phyloP scores from a whole-genome alignment of 192 early-diverging fungal genomes.

The Coemansia sp. region DNA sequence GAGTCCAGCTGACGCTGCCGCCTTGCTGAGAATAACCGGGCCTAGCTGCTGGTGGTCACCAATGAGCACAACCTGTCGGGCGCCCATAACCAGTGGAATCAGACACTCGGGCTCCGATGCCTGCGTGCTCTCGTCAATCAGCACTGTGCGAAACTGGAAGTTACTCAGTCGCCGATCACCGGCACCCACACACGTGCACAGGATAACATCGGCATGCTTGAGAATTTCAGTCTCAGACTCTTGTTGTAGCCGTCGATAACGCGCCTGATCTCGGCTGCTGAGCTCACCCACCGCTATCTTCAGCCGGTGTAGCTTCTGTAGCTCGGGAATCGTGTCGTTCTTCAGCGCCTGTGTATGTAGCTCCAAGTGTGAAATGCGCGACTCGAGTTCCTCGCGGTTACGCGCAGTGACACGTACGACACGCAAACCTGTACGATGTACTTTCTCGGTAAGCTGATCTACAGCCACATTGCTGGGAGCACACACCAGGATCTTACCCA shows the following conservation, averaged over 20 bases:
- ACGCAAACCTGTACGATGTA: constrained; percentile 90
- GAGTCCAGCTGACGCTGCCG: constrained; percentile 90
- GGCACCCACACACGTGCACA: constrained; percentile 96
- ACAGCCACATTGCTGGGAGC: constrained; percentile 99
- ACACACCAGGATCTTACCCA: constrained; percentile 92
- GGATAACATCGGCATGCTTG: constrained; percentile 92
- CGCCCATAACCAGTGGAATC: constrained; percentile 96
- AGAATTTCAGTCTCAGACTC: constrained; percentile 92
- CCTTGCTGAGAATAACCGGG: constrained; percentile 97
- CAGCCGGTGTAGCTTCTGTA: constrained; percentile 88
- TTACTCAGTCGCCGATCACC: constrained; percentile 90
- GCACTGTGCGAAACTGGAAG: constrained; percentile 88
- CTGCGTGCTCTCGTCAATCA: constrained; percentile 98
- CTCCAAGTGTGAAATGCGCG: constrained; percentile 89
- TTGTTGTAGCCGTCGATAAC: constrained; percentile 79
- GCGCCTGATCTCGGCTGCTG: constrained; percentile 80
- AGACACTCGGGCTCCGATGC: constrained; percentile 95
- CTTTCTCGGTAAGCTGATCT: constrained; percentile 97
- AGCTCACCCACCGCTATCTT: constrained; percentile 91
- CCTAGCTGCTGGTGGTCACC: constrained; percentile 99
- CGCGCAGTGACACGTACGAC: constrained; percentile 95
- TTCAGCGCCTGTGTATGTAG: constrained; percentile 97
- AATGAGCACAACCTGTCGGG: constrained; percentile 94
- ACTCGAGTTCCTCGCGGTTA: constrained; percentile 90
- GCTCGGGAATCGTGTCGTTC: constrained; percentile 90